Percentiles rank a stretch among this genome's conserved stretches.
phyloP scores from a whole-genome alignment of 225 moss, liverwort and hornwort genomes.

The Asterella californica region DNA sequence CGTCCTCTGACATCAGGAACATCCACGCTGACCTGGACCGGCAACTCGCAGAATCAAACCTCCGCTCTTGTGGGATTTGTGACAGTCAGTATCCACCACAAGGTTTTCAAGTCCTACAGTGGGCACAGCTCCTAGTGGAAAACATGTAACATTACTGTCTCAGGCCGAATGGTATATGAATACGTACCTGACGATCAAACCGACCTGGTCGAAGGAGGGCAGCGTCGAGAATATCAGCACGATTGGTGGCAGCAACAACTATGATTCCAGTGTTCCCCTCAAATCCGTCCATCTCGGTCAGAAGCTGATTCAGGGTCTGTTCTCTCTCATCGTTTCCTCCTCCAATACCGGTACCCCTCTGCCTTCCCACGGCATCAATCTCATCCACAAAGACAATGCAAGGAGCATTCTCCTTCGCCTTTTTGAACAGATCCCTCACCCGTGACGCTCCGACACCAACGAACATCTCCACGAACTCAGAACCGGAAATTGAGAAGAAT shows the following conservation, averaged over 20 bases:
- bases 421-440: constrained; percentile 64
- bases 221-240: constrained; percentile 56
- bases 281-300: constrained; percentile 71
- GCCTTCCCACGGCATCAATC: constrained; percentile 67
- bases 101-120: not conserved
- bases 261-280: constrained; percentile 66
- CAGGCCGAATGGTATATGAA: not conserved
- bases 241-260: constrained; percentile 65
- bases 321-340: constrained; percentile 66
- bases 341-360: constrained; percentile 65
- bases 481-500: constrained; percentile 86
- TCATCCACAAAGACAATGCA: constrained; percentile 71
- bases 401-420: constrained; percentile 65
- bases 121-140: too few species aligned
- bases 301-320: constrained; percentile 60
- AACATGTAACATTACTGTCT: not conserved
- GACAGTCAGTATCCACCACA: not conserved
- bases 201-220: constrained; percentile 60
- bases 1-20: constrained; percentile 64
- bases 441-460: constrained; percentile 67
- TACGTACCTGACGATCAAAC: constrained; percentile 58
- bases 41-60: not conserved
- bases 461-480: constrained; percentile 70
- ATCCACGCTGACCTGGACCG: constrained; percentile 55
- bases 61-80: too few species aligned